Evolutionary conservation across 768 basidiomycete species (phyloP), one percentile per base, ranked within the genome.

Genomic region (Tulasnella sp.): DNA sequence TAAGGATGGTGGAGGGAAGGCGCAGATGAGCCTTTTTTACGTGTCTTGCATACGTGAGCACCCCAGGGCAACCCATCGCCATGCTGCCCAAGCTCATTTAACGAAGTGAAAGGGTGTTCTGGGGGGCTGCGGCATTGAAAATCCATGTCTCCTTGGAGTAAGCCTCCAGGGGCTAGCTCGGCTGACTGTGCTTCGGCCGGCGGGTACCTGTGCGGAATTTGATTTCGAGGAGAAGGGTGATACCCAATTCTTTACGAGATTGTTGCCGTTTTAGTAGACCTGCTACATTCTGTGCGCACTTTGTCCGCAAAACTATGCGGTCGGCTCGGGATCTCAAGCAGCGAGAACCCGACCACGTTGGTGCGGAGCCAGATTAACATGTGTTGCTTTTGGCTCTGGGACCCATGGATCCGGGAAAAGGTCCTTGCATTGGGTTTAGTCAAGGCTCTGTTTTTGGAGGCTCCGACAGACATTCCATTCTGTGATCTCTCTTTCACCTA

Each of bases 161-260:
- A 54, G 54, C 54, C 54, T n/a, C 46, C 54, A 54, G 54, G 54
- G 54, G n/a, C 54, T 54, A 24, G 54, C 54, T 54, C 54, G 54
- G 54, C 54, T 54, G 54, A 54, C 54, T 8, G n/a, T 54, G 54
- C 54, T 54, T 54, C 54, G 54, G 54, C 54, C 54, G 54, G 54
- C 54, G 54, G 54, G 54, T 54, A 54, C 54, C 54, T 54, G 22
- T 54, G 3, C 54, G 4, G 22, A 54, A 54, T 54, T 54, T 54
- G 24, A 54, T 54, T 4, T 54, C n/a, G 54, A 54, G 50, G 50
- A 22, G 12, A 20, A 20, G 50, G 20, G 22, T 11, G 50, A 20
- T 1, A 50, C 18, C 12, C 12, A 2, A 54, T n/a, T 54, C 54
- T n/a, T 54, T 54, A 54, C 24, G 24, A 7, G 54, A 54, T 54